Percentiles rank a stretch among this genome's conserved stretches.
Conservation (phyloP, 176 grass and related monocot species). For the Zea luxurians region DNA sequence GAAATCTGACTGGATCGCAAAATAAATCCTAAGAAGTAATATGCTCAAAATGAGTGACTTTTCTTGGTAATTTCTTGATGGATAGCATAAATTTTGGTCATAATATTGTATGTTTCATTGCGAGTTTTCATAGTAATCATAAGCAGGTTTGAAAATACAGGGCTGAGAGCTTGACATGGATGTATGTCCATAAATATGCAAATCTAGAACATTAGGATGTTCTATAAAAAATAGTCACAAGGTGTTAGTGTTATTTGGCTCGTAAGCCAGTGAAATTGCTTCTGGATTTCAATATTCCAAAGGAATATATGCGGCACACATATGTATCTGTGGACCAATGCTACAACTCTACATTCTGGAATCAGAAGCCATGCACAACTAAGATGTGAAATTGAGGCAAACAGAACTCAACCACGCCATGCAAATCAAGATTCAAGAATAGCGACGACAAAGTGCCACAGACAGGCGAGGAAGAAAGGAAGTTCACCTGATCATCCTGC, state of each 20-base stretch:
- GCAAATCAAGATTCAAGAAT: background rate
- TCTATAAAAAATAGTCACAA: background rate
- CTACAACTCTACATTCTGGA: background rate
- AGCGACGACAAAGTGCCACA: background rate
- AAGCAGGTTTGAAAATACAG: background rate
- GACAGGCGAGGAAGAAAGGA: background rate
- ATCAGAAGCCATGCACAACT: background rate
- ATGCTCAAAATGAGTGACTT: background rate
- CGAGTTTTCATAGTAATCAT: background rate
- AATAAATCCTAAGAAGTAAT: background rate
- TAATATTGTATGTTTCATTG: background rate
- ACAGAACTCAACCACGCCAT: background rate
- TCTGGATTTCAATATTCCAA: background rate
- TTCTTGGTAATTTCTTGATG: background rate
- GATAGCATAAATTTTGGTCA: background rate
- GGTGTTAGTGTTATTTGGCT: background rate
- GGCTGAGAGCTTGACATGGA: background rate
- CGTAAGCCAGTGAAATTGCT: background rate
- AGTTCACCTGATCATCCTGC: slow-evolving; percentile 1
- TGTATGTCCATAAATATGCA: background rate
- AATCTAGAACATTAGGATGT: background rate
- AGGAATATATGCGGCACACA: background rate
- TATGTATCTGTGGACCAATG: background rate
- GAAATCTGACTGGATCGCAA: background rate
- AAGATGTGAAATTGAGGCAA: background rate